Conservation (phyloP, 805 yeast species). For the Metschnikowia continentalis region DNA sequence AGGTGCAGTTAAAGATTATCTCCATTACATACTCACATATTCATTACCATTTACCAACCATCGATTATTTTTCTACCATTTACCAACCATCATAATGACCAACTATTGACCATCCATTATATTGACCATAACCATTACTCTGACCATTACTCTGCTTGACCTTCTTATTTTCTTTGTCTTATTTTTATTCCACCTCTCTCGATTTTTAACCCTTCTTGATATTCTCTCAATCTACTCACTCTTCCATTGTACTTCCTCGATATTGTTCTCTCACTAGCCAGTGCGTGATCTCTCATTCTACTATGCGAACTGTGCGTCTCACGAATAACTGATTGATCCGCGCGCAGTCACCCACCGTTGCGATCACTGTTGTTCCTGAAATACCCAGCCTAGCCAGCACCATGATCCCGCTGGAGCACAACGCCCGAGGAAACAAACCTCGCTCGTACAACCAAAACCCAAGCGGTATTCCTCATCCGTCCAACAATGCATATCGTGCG, state of each 20-base stretch:
- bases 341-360: not conserved
- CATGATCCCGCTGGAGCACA: conserved; percentile 14
- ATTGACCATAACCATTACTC: no score
- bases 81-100: no score
- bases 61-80: not conserved
- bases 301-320: not conserved
- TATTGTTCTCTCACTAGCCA: no score
- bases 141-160: no score
- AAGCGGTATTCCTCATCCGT: not conserved
- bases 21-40: not conserved
- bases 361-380: not conserved
- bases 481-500: conserved; percentile 1
- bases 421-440: conserved; percentile 3
- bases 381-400: not conserved
- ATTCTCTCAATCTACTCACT: no score
- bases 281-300: no score
- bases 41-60: not conserved
- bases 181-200: no score
- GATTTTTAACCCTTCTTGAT: no score
- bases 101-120: no score
- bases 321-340: not conserved
- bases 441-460: not conserved
- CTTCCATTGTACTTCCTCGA: not conserved
- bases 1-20: not conserved
- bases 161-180: no score